Percentiles rank a stretch among this genome's conserved stretches.
phyloP scores from a whole-genome alignment of 148 eudicot species.

The Dianthus caryophyllus region DNA sequence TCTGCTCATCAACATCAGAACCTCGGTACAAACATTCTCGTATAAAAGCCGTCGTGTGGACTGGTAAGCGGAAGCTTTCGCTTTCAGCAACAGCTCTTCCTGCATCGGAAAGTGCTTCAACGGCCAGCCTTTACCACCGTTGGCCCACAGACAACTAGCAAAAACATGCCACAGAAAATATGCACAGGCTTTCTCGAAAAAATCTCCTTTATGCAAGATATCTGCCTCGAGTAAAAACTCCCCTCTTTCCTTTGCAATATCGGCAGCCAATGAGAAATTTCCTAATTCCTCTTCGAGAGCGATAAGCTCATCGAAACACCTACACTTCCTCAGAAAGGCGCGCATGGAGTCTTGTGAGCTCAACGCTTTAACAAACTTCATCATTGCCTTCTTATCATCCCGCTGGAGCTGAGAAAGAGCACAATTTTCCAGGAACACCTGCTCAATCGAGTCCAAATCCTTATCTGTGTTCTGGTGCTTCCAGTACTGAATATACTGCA shows the following conservation, averaged over 20 bases:
- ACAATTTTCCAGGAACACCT: constrained; percentile 29
- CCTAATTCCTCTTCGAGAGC: constrained; percentile 51
- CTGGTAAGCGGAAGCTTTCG: constrained; percentile 32
- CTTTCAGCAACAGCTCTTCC: constrained; percentile 43
- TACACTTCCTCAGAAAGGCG: constrained; percentile 34
- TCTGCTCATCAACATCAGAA: constrained; percentile 34
- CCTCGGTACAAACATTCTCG: constrained; percentile 38
- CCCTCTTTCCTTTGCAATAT: constrained; percentile 46
- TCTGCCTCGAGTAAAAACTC: constrained; percentile 47
- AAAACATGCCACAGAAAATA: constrained; percentile 36
- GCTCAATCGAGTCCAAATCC: constrained; percentile 18
- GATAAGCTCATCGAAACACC: constrained; percentile 43
- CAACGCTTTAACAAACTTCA: constrained; percentile 53
- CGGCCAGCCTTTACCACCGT: constrained; percentile 52
- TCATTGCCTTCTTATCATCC: constrained; percentile 35
- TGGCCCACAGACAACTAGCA: constrained; percentile 40
- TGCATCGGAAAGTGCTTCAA: constrained; percentile 38
- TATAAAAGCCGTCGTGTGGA: constrained; percentile 23
- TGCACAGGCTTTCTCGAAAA: constrained; percentile 33
- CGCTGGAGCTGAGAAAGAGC: constrained; percentile 33
- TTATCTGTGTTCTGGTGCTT: constrained; percentile 34
- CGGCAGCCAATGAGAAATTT: constrained; percentile 50
- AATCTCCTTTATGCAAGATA: constrained; percentile 40
- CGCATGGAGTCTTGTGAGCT: constrained; percentile 37
- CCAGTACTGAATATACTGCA: constrained; percentile 57